Evolutionary conservation across 2,329 filamentous ascomycete species (phyloP).

Genomic region (Fusarium nurragi): DNA sequence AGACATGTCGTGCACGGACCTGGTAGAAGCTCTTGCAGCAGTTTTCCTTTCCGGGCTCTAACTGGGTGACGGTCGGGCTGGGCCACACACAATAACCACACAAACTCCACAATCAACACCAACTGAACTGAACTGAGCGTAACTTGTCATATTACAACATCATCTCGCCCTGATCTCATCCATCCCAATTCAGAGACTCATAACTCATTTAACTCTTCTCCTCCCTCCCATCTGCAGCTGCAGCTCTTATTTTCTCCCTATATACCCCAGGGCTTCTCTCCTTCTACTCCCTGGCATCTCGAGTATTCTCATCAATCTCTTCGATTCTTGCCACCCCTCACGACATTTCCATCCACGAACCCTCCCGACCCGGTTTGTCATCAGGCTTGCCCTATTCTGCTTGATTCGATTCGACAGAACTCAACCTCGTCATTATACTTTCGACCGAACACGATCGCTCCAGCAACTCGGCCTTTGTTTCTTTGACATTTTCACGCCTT

Average conservation of each 20-base stretch:
- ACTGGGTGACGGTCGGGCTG: neutral
- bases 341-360: conserved; percentile 37
- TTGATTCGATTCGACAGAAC: conserved; percentile 18
- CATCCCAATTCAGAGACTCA: conserved; percentile 25
- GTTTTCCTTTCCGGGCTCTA: conserved; percentile 19
- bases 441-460: conserved; percentile 28
- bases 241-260: conserved; percentile 19
- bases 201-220: conserved; percentile 23
- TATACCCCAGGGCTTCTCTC: conserved; percentile 24
- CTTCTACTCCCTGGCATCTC: conserved; percentile 23
- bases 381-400: conserved; percentile 36
- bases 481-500: conserved; percentile 19
- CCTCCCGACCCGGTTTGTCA: conserved; percentile 39
- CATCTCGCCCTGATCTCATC: conserved; percentile 34
- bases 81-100: conserved; percentile 10
- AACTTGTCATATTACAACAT: conserved; percentile 32
- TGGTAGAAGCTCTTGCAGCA: conserved; percentile 12
- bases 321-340: conserved; percentile 40
- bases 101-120: conserved; percentile 25
- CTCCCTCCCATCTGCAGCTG: conserved; percentile 19
- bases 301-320: conserved; percentile 16
- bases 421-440: conserved; percentile 7
- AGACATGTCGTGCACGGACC: neutral
- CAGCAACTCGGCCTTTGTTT: conserved; percentile 3
- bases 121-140: conserved; percentile 10